Evolutionary conservation across 352 stramenopile species (phyloP), one percentile per base, ranked within the genome.

Genomic region (Phytopythium cucurbitacearum): DNA sequence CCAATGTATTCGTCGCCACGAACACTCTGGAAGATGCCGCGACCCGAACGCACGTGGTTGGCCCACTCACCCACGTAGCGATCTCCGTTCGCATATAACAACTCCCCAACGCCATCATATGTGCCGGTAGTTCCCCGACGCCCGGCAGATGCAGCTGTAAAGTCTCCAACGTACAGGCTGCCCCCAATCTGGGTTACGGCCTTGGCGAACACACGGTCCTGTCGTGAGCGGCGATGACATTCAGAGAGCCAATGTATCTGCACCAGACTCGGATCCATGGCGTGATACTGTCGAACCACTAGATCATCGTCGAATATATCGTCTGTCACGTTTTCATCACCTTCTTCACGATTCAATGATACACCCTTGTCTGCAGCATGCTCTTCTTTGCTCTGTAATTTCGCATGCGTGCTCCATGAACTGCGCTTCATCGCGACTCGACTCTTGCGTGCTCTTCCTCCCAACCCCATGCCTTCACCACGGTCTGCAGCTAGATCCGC

Each of bases 31-130:
- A 71, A 93, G 48, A 90, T 80, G 4, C 80, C 83, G 52, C 73
- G 71, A 0, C 83, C 83, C 6, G 87, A 57, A 0, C 93, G 87
- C 13, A 82, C 67, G 21, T 83, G 89, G 37, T 72, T 47, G 35
- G 63, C 59, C 78, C 87, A 98, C 53, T 91, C 70, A 9, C 92
- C 93, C 28, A 75, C 70, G 62, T 97, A 98, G 9, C 70, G 71
- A 40, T 85, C 83, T 1, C 91, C 91, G 48, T 89, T 74, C 2
- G 60, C 56, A 62, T 97, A 96, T 10, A 82, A 69, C n/a, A 97
- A 65, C 51, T 95, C 76, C 3, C 92, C 92, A 13, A 95, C 58
- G 1, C 91, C 91, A 38, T 97, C 67, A 42, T 89, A 85, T 8
- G 16, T 13, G 36, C 48, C 13, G 0, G 48, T 46, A 28, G 5